Evolutionary conservation across 2,329 filamentous ascomycete genomes (phyloP), one percentile per base, ranked within the genome.

Genomic region (Arthrobotrys conoides): DNA sequence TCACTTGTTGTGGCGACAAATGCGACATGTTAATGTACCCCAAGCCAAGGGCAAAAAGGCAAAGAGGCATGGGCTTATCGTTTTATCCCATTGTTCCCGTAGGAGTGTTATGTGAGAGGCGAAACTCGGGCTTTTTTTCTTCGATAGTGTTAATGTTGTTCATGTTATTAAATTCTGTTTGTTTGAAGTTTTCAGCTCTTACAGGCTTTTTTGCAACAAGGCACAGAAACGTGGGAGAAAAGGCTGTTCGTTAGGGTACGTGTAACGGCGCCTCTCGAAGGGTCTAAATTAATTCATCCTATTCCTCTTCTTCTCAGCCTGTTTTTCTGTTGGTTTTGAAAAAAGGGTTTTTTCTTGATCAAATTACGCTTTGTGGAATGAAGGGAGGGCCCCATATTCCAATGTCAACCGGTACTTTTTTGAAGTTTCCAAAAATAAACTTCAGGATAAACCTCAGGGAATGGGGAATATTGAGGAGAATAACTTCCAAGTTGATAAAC

Each of bases 171-270:
- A 30, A 30, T 65, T 9, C 65, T 51, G 9, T 46, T 18, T 18
- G 59, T 76, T 65, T 66, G 57, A 71, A 30, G 66, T 77, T n/a
- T n/a, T 77, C 73, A 78, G 68, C 75, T 78, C 75, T 71, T 49
- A 67, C 68, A 57, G 67, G 63, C 70, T 66, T 44, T 41, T 66
- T 44, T 41, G 41, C 59, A 46, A 55, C 63, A 73, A 73, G 70
- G 70, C 70, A 73, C 70, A 73, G 61, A 72, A 78, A 78, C 75
- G 75, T 78, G 75, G 72, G 75, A 57, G 27, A 64, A n/a, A n/a
- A 64, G 70, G 41, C 48, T 46, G 48, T 49, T 66, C 27, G 46
- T 63, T 64, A 5, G 57, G 63, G 66, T 70, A 77, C 66, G 66
- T 71, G 72, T 67, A 77, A 77, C 66, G 65, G 66, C 48, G 20